Base-by-base conservation (phyloP, 257 asterid genomes). In the Coffea eugenioides region DNA sequence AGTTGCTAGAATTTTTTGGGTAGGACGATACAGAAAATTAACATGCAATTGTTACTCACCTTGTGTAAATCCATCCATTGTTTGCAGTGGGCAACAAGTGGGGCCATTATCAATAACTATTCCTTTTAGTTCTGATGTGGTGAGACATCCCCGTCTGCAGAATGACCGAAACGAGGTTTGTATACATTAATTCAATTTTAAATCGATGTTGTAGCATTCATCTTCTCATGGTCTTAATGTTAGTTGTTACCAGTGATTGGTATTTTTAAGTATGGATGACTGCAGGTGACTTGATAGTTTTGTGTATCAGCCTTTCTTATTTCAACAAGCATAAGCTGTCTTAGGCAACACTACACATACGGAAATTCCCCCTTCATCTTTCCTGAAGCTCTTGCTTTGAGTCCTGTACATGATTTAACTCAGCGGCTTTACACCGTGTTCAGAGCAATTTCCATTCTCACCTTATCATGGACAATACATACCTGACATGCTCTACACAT, bases 41-140 rank as follows among this genome's bases (percentile, higher is more conserved):
- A 56, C 0, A 21, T 20, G 45, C 75, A 41, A n/a, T 41, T 16
- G 23, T 56, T 56, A 14, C 10, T 82, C 48, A 74, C 8, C 69
- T 25, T 74, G 0, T 68, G 13, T 59, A 48, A n/a, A 41, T 84
- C 48, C 81, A 16, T 73, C 61, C 48, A 31, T 79, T 86, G 48
- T 75, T 81, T 83, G 80, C 85, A 96, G 99, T 79, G 99, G 99
- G 27, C 75, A 86, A 81, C 91, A 92, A 59, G 88, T 88, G 78
- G 97, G 97, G 64, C 92, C 93, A 18, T 75, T 93, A 23, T 18
- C 39, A 62, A 73, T 87, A 88, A 88, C 88, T 79, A 70, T 81
- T 68, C 69, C 79, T 9, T 70, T 78, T 79, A 71, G 78, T 77
- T 59, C 82, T 74, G 84, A 81, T 65, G 80, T 51, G 79, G 77